Percentiles rank a stretch among this genome's conserved stretches.
phyloP scores from a whole-genome alignment of 768 basidiomycete genomes.

The Pholiota molesta region DNA sequence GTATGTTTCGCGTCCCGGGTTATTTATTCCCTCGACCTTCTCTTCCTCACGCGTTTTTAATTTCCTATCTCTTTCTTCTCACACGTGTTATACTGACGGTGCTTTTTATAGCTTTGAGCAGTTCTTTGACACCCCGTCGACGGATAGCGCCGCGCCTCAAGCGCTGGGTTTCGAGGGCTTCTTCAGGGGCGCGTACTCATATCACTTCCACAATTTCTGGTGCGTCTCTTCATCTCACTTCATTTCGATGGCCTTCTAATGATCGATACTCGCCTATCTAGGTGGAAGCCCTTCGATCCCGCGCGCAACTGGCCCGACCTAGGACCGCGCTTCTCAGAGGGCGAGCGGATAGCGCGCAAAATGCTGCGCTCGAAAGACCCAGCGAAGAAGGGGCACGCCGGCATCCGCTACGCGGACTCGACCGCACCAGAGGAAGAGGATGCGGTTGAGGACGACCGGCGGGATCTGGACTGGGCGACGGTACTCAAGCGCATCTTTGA shows the following conservation, averaged over 20 bases:
- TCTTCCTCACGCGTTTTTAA: neutral
- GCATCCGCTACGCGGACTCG: slow-evolving; percentile 27
- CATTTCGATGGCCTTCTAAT: neutral
- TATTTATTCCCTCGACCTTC: slow-evolving; percentile 10
- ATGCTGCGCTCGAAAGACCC: slow-evolving; percentile 24
- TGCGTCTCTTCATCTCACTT: slow-evolving; percentile 32
- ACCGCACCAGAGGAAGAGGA: slow-evolving; percentile 43
- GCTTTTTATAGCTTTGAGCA: slow-evolving; percentile 68
- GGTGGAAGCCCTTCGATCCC: slow-evolving; percentile 97
- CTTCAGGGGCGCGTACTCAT: slow-evolving; percentile 94
- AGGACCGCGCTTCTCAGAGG: slow-evolving; percentile 74
- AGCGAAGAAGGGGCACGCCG: slow-evolving; percentile 12
- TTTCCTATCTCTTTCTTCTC: neutral
- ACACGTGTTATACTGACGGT: neutral
- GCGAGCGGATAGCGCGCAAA: slow-evolving; percentile 68
- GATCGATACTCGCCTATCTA: slow-evolving; percentile 28
- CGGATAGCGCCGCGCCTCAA: slow-evolving; percentile 79
- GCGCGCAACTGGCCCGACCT: slow-evolving; percentile 95
- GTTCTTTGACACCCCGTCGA: slow-evolving; percentile 82
- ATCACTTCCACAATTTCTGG: slow-evolving; percentile 97
- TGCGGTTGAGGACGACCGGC: slow-evolving; percentile 64
- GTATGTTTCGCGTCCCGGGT: slow-evolving; percentile 41
- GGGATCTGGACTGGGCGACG: slow-evolving; percentile 90
- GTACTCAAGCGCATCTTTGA: slow-evolving; percentile 97
- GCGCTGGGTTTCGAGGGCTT: slow-evolving; percentile 93